Conservation (phyloP, 768 basidiomycete genomes). For the Mycena haematopus region DNA sequence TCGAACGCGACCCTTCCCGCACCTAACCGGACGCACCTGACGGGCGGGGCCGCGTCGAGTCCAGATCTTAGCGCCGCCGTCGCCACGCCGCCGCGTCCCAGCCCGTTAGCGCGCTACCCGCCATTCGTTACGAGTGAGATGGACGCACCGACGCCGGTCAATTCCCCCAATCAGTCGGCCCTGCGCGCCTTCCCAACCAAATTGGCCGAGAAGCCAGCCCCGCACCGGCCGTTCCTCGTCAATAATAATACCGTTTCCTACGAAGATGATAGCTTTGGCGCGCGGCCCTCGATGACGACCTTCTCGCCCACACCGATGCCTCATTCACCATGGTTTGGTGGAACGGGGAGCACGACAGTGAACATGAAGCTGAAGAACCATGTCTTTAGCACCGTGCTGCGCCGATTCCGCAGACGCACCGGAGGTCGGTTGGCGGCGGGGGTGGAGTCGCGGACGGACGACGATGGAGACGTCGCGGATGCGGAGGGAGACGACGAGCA, state of each 20-base stretch:
- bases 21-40: constrained; percentile 45
- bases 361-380: constrained; percentile 96
- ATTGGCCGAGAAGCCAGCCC: constrained; percentile 24
- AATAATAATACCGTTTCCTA: constrained; percentile 37
- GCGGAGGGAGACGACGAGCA: constrained; percentile 43
- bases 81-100: constrained; percentile 38
- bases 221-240: constrained; percentile 14
- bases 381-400: constrained; percentile 89
- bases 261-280: constrained; percentile 36
- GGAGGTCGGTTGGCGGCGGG: constrained; percentile 45
- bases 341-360: constrained; percentile 90
- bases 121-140: constrained; percentile 43
- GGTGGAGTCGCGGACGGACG: constrained; percentile 52
- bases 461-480: constrained; percentile 60
- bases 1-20: constrained; percentile 48
- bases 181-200: constrained; percentile 39
- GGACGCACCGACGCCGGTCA: constrained; percentile 58
- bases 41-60: constrained; percentile 67
- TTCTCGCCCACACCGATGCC: constrained; percentile 40
- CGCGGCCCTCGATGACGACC: constrained; percentile 45
- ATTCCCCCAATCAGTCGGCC: constrained; percentile 46
- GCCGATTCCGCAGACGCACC: constrained; percentile 67
- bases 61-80: constrained; percentile 63
- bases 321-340: constrained; percentile 72
- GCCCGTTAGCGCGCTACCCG: constrained; percentile 49